Evolutionary conservation across 2,329 filamentous ascomycete genomes (phyloP), one percentile per base, ranked within the genome.

Genomic region (Exophiala calicioides): DNA sequence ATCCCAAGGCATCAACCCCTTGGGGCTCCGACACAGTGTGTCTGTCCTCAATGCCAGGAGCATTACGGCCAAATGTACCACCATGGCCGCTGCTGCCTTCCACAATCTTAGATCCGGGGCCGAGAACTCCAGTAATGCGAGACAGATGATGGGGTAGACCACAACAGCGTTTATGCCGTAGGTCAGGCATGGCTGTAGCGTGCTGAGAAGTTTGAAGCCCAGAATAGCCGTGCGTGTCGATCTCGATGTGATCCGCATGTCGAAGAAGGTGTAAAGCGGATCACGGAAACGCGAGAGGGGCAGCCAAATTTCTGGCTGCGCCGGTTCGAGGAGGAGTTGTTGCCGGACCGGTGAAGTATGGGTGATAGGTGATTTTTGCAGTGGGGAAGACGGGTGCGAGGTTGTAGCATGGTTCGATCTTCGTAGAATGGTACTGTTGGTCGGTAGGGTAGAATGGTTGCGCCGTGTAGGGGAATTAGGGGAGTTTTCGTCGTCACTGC

Each of bases 51-150:
- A 21, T n/a, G 56, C 56, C 2, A 52, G 36, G 5, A 27, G 32
- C 32, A 58, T 32, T 15, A 55, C 38, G 9, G 16, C 32, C 12
- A 49, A 35, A 50, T 58, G 56, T 8, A 48, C 6, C 19, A 46
- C 15, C 42, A 42, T 47, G 10, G 46, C 43, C 18, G 49, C 8
- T 3, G 19, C 24, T 7, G 46, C 52, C 43, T 55, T 55, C 56
- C 54, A 58, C 9, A 54, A 9, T 10, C 42, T 49, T 21, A 53
- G 29, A 26, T 52, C 38, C 1, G 44, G 13, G n/a, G 47, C 5
- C 5, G 56, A 47, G 30, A 59, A 52, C 39, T 59, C 57, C 4
- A 53, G 35, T 13, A 56, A 32, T 7, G 57, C 57, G 2, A 52
- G 19, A 5, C 20, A 38, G 15, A 59, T 53, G 19, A 57, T 26